Conservation (phyloP, 2,329 filamentous ascomycete species). For the Cladosporium sp. region DNA sequence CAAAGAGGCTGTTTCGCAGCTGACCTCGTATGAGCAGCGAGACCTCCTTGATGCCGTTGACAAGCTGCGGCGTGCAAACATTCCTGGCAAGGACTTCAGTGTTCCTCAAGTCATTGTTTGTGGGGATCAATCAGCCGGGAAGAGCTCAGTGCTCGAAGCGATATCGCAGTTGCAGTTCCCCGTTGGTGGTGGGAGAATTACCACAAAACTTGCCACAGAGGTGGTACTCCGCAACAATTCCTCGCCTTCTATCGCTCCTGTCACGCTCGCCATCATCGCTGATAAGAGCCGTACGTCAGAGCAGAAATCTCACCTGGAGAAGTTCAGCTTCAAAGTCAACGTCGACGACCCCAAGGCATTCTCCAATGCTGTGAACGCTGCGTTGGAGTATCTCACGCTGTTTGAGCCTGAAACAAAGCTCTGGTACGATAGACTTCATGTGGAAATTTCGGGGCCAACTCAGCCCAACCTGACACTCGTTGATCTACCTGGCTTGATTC, state of each 20-base stretch:
- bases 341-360: background rate
- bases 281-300: background rate
- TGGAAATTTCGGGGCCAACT: background rate
- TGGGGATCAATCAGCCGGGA: constrained; percentile 6
- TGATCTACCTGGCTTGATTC: background rate
- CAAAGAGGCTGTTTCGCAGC: background rate
- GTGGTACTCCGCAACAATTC: background rate
- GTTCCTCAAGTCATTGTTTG: constrained; percentile 3
- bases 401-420: background rate
- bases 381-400: background rate
- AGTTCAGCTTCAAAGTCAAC: background rate
- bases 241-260: background rate
- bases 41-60: constrained; percentile 5
- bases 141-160: constrained; percentile 7
- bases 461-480: constrained; percentile 2
- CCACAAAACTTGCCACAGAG: background rate
- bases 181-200: background rate
- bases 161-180: background rate
- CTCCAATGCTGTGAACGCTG: background rate
- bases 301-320: background rate
- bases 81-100: background rate
- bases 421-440: constrained; percentile 1
- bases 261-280: background rate
- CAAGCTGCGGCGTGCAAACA: background rate
- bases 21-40: constrained; percentile 2